phyloP scores from a whole-genome alignment of 2,329 filamentous ascomycete genomes.

The Fusarium sp. region DNA sequence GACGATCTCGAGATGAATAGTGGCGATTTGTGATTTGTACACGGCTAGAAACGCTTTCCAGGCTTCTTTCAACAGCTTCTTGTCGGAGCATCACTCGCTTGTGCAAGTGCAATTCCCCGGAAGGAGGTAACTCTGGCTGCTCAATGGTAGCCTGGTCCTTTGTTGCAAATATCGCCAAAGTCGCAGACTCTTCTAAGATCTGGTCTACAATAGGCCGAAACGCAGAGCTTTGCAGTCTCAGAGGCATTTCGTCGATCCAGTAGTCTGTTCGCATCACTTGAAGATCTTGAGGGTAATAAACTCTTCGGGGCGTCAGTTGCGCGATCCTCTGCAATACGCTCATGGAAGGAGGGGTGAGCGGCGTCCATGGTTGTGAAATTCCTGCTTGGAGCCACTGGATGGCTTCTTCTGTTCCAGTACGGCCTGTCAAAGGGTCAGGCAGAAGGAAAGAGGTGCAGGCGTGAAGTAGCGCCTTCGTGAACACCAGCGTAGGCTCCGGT shows the following conservation, averaged over 20 bases:
- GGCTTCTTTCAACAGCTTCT: slow-evolving; percentile 30
- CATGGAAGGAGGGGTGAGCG: slow-evolving; percentile 43
- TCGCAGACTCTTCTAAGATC: slow-evolving; percentile 50
- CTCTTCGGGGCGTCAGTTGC: slow-evolving; percentile 48
- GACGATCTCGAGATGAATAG: slow-evolving; percentile 40
- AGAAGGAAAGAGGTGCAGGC: slow-evolving; percentile 69
- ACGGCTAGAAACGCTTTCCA: slow-evolving; percentile 18
- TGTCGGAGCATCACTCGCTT: slow-evolving; percentile 33
- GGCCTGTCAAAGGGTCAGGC: slow-evolving; percentile 68
- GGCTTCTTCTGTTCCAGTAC: slow-evolving; percentile 72
- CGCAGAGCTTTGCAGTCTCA: slow-evolving; percentile 52
- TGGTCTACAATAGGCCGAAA: slow-evolving; percentile 50
- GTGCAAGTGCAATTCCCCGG: slow-evolving; percentile 38
- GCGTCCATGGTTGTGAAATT: slow-evolving; percentile 62
- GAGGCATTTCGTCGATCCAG: slow-evolving; percentile 50
- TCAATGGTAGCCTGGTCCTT: slow-evolving; percentile 25
- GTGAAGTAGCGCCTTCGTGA: slow-evolving; percentile 69
- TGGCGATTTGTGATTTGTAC: slow-evolving; percentile 1
- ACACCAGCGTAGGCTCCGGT: slow-evolving; percentile 65
- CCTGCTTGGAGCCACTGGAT: slow-evolving; percentile 63
- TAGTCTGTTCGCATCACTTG: slow-evolving; percentile 52
- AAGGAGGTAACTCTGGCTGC: slow-evolving; percentile 9
- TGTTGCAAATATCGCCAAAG: slow-evolving; percentile 42
- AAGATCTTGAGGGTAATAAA: slow-evolving; percentile 54
- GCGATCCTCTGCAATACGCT: slow-evolving; percentile 24